Evolutionary conservation across 768 basidiomycete species (phyloP), one percentile per base, ranked within the genome.

Genomic region (Atractiella rhizophila): DNA sequence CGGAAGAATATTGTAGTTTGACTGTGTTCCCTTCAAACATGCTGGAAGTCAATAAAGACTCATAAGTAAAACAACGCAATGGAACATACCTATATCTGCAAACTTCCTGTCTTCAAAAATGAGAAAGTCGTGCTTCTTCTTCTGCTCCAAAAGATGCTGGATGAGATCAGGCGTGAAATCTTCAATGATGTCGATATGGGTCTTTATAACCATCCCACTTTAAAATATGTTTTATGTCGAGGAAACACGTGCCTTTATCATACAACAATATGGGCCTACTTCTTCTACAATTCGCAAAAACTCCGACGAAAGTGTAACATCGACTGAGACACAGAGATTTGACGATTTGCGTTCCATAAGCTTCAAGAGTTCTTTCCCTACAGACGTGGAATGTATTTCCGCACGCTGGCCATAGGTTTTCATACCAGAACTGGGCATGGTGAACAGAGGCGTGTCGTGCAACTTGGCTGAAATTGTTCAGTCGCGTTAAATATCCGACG

Each of bases 21-120:
- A 96, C 91, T 7, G 91, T 96, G 61, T 94, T 94, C 32, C 91
- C 91, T 98, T 51, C n/a, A n/a, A n/a, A n/a, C n/a, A n/a, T n/a
- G n/a, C n/a, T n/a, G 19, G 28, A 35, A 10, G 41, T 18, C 19
- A 50, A 11, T 11, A 37, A 19, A 10, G 18, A 7, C 45, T 37
- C 32, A 27, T 30, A 7, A 42, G 36, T 15, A 34, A 25, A 20
- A 38, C 23, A 23, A 38, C 12, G 8, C 8, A 27, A 7, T 19
- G n/a, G 12, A 26, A 51, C 68, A 52, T 47, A 85, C 88, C 88
- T 39, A 98, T 96, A 59, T 98, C 91, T 4, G 91, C 88, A 53
- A 98, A 98, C 60, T 98, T 98, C 49, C 91, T 67, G 63, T 98
- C 91, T 62, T 96, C 91, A 51, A 96, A 98, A 51, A 94, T 85